Percentiles rank a stretch among this genome's conserved stretches.
Evolutionary conservation across 2,329 filamentous ascomycete genomes (phyloP).

Genomic region (Cyclaneusma minus): DNA sequence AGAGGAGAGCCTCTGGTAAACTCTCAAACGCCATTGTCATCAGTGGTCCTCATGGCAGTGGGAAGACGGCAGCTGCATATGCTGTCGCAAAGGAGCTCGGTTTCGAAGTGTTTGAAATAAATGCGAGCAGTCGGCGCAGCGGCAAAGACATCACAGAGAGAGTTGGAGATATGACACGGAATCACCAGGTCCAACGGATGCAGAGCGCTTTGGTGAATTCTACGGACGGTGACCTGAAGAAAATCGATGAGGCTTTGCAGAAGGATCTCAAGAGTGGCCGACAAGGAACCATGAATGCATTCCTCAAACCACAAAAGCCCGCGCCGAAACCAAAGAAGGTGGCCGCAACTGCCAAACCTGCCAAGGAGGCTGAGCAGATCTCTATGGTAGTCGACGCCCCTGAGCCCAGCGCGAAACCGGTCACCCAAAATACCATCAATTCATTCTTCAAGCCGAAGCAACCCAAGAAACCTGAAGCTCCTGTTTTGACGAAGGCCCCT

Average conservation of each 20-base stretch:
- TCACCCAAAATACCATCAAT: no score
- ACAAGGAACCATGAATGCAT: conserved; percentile 66
- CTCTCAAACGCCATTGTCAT: conserved; percentile 68
- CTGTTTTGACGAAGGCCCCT: conserved; percentile 12
- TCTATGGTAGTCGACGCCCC: no score
- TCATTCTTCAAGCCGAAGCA: no score
- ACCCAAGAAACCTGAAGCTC: conserved; percentile 11
- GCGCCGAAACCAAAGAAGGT: conserved; percentile 10
- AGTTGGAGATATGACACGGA: conserved; percentile 92
- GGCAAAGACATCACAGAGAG: conserved; percentile 83
- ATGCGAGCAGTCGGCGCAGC: conserved; percentile 65
- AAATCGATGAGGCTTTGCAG: conserved; percentile 27
- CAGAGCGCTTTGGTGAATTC: conserved; percentile 14
- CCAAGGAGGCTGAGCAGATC: no score
- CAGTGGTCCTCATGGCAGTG: conserved; percentile 78
- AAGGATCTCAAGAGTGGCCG: conserved; percentile 50
- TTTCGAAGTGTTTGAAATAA: conserved; percentile 93
- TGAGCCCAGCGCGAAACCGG: no score
- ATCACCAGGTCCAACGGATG: conserved; percentile 64
- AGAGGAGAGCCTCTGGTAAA: conserved; percentile 29
- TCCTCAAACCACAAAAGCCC: conserved; percentile 48
- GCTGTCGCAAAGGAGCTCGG: conserved; percentile 83
- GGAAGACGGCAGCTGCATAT: conserved; percentile 85
- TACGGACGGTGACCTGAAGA: conserved; percentile 19
- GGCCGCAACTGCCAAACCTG: background rate